Evolutionary conservation across 75 land plant genomes (phyloP).

Genomic region (Pinus albicaulis): DNA sequence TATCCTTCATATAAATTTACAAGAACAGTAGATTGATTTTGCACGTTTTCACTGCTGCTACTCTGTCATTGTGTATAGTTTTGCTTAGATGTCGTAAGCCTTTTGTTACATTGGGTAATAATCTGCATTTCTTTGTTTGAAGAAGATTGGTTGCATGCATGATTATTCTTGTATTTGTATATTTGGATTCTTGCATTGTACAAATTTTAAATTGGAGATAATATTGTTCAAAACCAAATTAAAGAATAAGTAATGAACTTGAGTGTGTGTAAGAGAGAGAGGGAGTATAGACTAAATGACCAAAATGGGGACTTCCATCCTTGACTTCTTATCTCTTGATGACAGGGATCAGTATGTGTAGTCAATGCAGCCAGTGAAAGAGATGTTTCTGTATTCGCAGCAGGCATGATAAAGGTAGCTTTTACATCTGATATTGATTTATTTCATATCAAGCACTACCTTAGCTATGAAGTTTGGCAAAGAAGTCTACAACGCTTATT

Average conservation of each 20-base stretch:
- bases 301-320: not conserved
- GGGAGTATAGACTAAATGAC: not conserved
- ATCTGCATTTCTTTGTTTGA: not conserved
- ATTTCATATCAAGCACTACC: not conserved
- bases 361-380: slow-evolving; percentile 98
- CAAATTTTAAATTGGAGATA: not conserved
- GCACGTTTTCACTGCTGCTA: not conserved
- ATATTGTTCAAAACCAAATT: not conserved
- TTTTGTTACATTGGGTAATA: not conserved
- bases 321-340: not conserved
- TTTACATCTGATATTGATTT: not conserved
- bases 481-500: not conserved
- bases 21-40: too few relatives aligned
- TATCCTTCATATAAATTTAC: too few relatives aligned
- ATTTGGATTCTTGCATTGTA: not conserved
- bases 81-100: not conserved
- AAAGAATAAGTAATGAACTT: not conserved
- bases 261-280: not conserved
- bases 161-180: not conserved
- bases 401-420: slow-evolving; percentile 91
- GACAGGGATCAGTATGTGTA: slow-evolving; percentile 88
- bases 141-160: not conserved
- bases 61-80: not conserved
- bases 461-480: not conserved
- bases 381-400: slow-evolving; percentile 95